These are phyloP conservation scores for Guillardia theta DNA, from an alignment of 78 protist species.

Conservation along the genomic window DNA sequence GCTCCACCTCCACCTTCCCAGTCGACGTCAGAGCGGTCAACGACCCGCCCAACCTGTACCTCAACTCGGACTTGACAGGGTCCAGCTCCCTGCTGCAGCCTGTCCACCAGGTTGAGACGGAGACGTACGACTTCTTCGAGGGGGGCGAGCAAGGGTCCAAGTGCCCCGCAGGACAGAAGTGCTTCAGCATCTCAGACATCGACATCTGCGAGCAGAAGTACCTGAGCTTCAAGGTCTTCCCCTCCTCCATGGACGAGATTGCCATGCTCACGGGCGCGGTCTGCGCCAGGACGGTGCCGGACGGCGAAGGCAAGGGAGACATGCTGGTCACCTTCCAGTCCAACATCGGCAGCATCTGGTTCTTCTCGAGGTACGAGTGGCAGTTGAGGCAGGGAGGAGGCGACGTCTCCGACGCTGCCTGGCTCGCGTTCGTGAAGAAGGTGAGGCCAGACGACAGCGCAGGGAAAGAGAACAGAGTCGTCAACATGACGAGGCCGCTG, in stretches of 20 bases:
- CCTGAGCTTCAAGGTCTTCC: neutral
- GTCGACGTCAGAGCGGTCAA: neutral
- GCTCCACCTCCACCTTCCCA: neutral
- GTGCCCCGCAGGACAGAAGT: neutral
- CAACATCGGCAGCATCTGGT: neutral
- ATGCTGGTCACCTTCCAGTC: neutral
- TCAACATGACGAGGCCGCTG: neutral
- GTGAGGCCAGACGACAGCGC: neutral
- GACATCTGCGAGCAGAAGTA: neutral
- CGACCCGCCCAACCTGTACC: neutral
- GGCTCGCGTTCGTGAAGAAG: neutral
- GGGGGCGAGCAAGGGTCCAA: neutral
- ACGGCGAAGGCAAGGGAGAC: no score
- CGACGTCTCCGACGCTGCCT: no score
- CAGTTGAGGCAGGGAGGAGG: no score
- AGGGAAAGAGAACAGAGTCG: neutral
- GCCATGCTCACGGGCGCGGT: neutral
- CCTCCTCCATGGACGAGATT: neutral
- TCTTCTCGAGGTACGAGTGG: neutral
- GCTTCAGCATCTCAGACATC: neutral
- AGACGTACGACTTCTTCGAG: neutral
- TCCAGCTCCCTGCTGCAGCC: neutral
- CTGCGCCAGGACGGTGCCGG: neutral
- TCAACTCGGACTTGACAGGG: neutral
- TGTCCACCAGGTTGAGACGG: neutral